These are phyloP conservation scores for Atkinsonella texensis DNA, from an alignment of 2,329 filamentous ascomycete species.

Conservation along the genomic window DNA sequence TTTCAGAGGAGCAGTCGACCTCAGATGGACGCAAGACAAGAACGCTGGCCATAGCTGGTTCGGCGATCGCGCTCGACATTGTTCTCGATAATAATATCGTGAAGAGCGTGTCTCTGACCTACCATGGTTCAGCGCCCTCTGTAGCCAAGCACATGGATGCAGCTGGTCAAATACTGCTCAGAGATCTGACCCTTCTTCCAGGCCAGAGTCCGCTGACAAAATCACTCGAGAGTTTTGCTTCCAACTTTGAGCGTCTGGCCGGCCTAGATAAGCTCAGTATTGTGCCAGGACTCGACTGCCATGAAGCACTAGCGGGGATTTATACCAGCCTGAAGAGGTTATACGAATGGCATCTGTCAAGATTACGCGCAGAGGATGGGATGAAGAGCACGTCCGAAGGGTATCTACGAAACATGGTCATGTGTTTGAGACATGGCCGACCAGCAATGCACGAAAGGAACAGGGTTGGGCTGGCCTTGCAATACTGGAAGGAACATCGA, in stretches of 20 bases:
- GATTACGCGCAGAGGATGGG: conserved; percentile 36
- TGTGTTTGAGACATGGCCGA: conserved; percentile 58
- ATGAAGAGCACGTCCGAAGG: conserved; percentile 33
- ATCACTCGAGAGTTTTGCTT: conserved; percentile 56
- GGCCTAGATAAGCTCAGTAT: conserved; percentile 60
- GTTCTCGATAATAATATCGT: conserved; percentile 50
- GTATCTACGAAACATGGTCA: conserved; percentile 42
- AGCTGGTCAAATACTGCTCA: conserved; percentile 53
- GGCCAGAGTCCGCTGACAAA: conserved; percentile 56
- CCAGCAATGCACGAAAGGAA: conserved; percentile 59
- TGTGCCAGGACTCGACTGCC: conserved; percentile 57
- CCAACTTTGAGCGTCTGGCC: conserved; percentile 59
- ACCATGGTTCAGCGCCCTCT: conserved; percentile 45
- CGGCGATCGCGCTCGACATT: conserved; percentile 49
- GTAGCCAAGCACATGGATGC: conserved; percentile 48
- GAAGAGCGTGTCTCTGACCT: conserved; percentile 48
- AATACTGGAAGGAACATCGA: conserved; percentile 63
- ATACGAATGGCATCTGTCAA: conserved; percentile 57
- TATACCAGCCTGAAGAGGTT: conserved; percentile 58
- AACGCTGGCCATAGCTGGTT: conserved; percentile 50
- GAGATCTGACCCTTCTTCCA: conserved; percentile 48
- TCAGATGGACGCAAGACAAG: conserved; percentile 35
- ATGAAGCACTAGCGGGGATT: conserved; percentile 64
- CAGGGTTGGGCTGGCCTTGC: conserved; percentile 56
- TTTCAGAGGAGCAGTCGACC: conserved; percentile 43